Base-by-base conservation (phyloP, 768 basidiomycete genomes). In the Mycena pura region DNA sequence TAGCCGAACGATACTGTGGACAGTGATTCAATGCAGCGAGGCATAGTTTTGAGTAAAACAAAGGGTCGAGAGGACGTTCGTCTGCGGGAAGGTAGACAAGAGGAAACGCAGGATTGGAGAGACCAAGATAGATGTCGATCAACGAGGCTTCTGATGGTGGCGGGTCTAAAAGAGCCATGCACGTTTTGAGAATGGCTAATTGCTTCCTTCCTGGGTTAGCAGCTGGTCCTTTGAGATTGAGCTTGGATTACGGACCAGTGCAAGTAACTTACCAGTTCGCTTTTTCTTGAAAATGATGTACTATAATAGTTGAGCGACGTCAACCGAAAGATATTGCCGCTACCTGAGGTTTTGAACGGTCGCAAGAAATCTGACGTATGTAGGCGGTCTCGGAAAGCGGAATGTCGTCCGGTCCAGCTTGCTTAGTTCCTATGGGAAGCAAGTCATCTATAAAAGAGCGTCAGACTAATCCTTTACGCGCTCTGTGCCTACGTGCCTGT, bases 261-360 rank as follows among this genome's bases (percentile, higher is more conserved):
- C 25, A 8, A 40, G 38, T 1, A 39, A 21, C 22, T 39, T 34
- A 61, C 64, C 59, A 25, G 29, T 57, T 32, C 52, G 59, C 28
- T 49, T 45, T 29, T 68, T 63, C 14, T 45, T 66, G 48, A 68
- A 68, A 22, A 68, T 68, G 14, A 69, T 63, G 29, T 69, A 69
- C 57, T 69, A 15, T 0, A 38, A 32, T 5, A 31, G 21, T n/a
- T 54, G 25, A 50, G 55, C 32, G 8, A 46, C 32, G 14, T 40
- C 8, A 24, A 3, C 13, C 21, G 15, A 6, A n/a, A 28, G 25
- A 22, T n/a, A 24, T 6, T 22, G 21, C 15, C 28, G 28, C 54
- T n/a, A 62, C 61, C 61, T 62, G 68, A 6, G 63, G 60, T 41
- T 69, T 67, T 28, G 65, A 53, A 8, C 53, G 54, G 57, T 69